Evolutionary conservation across 257 asterid species (phyloP).

Genomic region (Primulina eburnea): DNA sequence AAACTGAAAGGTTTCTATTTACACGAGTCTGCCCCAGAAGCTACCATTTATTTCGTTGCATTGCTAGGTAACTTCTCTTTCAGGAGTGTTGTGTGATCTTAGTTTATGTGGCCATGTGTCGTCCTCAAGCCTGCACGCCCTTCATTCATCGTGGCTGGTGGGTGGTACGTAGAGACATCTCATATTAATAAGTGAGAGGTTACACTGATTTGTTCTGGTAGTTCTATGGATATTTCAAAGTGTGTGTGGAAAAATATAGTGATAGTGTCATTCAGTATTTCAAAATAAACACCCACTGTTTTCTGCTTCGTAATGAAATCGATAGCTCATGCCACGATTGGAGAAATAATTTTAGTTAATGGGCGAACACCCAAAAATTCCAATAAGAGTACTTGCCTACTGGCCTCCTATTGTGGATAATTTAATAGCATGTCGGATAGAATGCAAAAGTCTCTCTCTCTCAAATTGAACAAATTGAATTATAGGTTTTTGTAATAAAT

Average conservation of each 20-base stretch:
- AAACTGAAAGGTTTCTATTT: conserved; percentile 79
- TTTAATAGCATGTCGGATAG: no score
- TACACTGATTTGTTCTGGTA: conserved; percentile 15
- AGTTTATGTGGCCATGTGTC: background rate
- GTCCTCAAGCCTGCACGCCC: conserved; percentile 22
- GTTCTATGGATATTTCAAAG: conserved; percentile 5
- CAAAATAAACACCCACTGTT: background rate
- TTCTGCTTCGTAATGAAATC: background rate
- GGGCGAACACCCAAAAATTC: no score
- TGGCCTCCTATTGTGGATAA: no score
- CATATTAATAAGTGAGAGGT: conserved; percentile 12
- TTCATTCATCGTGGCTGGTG: conserved; percentile 14
- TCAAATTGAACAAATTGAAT: no score
- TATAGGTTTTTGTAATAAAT: no score
- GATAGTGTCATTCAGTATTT: background rate
- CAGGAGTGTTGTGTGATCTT: conserved; percentile 2
- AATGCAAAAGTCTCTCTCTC: no score
- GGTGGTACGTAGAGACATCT: background rate
- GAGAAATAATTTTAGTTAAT: no score
- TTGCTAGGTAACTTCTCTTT: conserved; percentile 69
- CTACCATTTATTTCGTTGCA: conserved; percentile 92
- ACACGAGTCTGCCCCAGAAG: conserved; percentile 80
- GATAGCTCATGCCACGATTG: background rate
- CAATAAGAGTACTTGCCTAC: background rate
- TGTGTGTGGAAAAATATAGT: background rate